Percentiles rank a stretch among this genome's conserved stretches.
These are phyloP conservation scores for Neurospora sp. DNA, from an alignment of 2,329 filamentous ascomycete species.

Conservation along the genomic window DNA sequence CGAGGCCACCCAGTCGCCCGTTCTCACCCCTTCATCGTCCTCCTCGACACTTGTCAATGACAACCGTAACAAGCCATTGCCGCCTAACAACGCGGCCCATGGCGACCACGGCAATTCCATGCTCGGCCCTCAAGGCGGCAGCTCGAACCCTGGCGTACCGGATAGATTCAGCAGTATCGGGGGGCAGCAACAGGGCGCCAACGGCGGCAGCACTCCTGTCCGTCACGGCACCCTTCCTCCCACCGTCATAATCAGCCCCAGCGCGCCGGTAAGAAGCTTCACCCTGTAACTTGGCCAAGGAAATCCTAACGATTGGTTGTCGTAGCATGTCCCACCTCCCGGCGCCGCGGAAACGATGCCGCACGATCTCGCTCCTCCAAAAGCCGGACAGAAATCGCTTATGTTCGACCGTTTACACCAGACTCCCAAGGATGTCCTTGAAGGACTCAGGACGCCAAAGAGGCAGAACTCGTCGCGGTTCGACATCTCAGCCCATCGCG, in stretches of 20 bases:
- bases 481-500: constrained; percentile 92
- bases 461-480: constrained; percentile 96
- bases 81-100: constrained; percentile 41
- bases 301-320: constrained; percentile 13
- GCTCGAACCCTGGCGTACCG: constrained; percentile 22
- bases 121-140: constrained; percentile 28
- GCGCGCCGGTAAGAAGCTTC: constrained; percentile 63
- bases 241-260: constrained; percentile 90
- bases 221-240: constrained; percentile 61
- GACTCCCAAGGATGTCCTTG: constrained; percentile 91
- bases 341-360: constrained; percentile 97
- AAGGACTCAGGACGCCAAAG: constrained; percentile 90
- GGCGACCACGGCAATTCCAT: constrained; percentile 30
- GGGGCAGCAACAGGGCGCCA: constrained; percentile 31
- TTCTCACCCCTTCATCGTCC: constrained; percentile 76
- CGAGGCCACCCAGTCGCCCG: constrained; percentile 51
- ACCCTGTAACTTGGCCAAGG: not conserved
- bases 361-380: constrained; percentile 88
- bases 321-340: constrained; percentile 79
- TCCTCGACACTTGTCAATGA: constrained; percentile 73
- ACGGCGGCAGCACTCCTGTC: constrained; percentile 51
- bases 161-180: constrained; percentile 29
- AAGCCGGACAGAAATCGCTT: constrained; percentile 79
- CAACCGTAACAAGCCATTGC: constrained; percentile 70
- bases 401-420: constrained; percentile 85